phyloP scores from a whole-genome alignment of 2,329 filamentous ascomycete species.

The Fusarium secorum region DNA sequence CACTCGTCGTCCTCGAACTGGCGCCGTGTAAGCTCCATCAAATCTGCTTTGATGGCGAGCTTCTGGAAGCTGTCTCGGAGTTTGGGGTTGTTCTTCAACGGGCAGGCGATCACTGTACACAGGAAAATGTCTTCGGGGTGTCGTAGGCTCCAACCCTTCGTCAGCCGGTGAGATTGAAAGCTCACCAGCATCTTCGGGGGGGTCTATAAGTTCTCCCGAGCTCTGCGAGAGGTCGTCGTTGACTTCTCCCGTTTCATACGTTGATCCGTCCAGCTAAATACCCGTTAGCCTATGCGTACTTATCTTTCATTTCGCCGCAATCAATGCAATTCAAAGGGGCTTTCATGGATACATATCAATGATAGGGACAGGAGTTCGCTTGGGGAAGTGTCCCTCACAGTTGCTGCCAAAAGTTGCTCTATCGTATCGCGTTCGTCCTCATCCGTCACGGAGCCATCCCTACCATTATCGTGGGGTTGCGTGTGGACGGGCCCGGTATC shows the following conservation, averaged over 20 bases:
- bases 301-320: not conserved
- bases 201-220: not conserved
- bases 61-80: conserved; percentile 37
- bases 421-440: not conserved
- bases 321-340: not conserved
- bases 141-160: not conserved
- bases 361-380: not conserved
- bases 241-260: not conserved
- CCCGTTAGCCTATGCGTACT: not conserved
- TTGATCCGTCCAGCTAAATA: not conserved
- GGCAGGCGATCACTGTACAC: conserved; percentile 36
- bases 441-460: not conserved
- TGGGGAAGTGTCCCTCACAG: conserved; percentile 9
- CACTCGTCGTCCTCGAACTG: conserved; percentile 19
- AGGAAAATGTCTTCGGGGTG: conserved; percentile 13
- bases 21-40: conserved; percentile 33
- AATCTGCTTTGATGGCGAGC: conserved; percentile 38
- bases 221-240: not conserved
- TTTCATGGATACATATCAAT: not conserved
- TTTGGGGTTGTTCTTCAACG: conserved; percentile 32
- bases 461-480: not conserved
- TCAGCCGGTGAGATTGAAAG: not conserved
- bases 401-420: not conserved
- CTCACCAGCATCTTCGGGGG: not conserved
- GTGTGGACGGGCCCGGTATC: not conserved